phyloP scores from a whole-genome alignment of 2,329 filamentous ascomycete species.

The Tolypocladium nubicola region DNA sequence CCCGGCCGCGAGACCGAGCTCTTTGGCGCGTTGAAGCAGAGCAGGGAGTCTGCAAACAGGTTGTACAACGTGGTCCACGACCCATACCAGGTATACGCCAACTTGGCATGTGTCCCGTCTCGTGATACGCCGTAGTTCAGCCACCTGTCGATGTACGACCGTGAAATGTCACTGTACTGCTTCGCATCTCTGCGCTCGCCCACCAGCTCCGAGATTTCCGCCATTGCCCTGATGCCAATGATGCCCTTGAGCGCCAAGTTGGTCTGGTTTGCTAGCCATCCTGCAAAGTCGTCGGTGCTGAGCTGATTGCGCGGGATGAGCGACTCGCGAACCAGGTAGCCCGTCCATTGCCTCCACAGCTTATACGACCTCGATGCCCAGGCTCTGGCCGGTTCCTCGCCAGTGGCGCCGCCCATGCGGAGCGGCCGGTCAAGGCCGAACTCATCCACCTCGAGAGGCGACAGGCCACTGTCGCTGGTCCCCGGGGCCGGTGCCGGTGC shows the following conservation, averaged over 20 bases:
- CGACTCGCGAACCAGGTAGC: slow-evolving; percentile 60
- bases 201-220: slow-evolving; percentile 50
- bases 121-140: slow-evolving; percentile 58
- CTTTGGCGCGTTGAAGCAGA: slow-evolving; percentile 59
- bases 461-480: not conserved
- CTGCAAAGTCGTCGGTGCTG: slow-evolving; percentile 70
- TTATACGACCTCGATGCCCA: slow-evolving; percentile 45
- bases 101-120: slow-evolving; percentile 62
- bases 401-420: slow-evolving; percentile 21
- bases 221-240: slow-evolving; percentile 69
- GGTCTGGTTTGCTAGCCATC: slow-evolving; percentile 62
- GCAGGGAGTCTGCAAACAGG: slow-evolving; percentile 62
- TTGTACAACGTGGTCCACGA: slow-evolving; percentile 78
- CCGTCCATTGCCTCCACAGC: slow-evolving; percentile 69
- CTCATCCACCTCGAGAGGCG: not conserved
- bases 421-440: not conserved
- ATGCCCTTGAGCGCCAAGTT: slow-evolving; percentile 70
- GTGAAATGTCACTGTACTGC: slow-evolving; percentile 52
- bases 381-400: slow-evolving; percentile 25
- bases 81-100: slow-evolving; percentile 72
- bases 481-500: not conserved
- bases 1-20: not conserved
- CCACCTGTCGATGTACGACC: slow-evolving; percentile 61
- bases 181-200: slow-evolving; percentile 47
- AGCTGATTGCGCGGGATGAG: slow-evolving; percentile 62